phyloP scores from a whole-genome alignment of 2,329 filamentous ascomycete genomes.

The Alternaria incomplexa region DNA sequence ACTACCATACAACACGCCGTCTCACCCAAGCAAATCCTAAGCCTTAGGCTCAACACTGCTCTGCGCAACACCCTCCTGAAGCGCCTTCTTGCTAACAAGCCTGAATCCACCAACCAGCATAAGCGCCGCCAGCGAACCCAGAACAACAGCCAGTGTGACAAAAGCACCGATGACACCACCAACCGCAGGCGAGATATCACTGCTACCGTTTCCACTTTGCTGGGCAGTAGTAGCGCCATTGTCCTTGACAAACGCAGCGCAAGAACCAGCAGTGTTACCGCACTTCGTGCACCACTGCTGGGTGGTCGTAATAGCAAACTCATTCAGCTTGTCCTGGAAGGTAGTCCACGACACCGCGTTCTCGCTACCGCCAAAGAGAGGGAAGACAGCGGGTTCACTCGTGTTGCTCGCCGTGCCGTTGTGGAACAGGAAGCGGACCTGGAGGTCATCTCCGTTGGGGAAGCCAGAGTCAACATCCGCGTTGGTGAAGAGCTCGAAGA shows the following conservation, averaged over 20 bases:
- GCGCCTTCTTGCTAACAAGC: slow-evolving; percentile 62
- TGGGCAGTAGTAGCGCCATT: slow-evolving; percentile 6
- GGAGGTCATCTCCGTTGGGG: slow-evolving; percentile 57
- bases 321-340: slow-evolving; percentile 68
- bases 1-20: too few relatives aligned
- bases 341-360: slow-evolving; percentile 69
- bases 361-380: slow-evolving; percentile 64
- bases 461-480: slow-evolving; percentile 50
- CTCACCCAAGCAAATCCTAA: neutral
- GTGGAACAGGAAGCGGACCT: slow-evolving; percentile 67
- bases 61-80: slow-evolving; percentile 16
- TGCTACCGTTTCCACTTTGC: slow-evolving; percentile 37
- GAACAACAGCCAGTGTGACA: slow-evolving; percentile 69
- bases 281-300: slow-evolving; percentile 76
- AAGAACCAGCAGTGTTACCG: slow-evolving; percentile 72
- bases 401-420: slow-evolving; percentile 62
- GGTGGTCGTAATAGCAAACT: slow-evolving; percentile 70
- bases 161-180: slow-evolving; percentile 81
- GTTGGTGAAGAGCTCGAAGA: slow-evolving; percentile 72
- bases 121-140: slow-evolving; percentile 60
- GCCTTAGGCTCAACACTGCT: slow-evolving; percentile 16
- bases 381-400: slow-evolving; percentile 59
- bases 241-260: slow-evolving; percentile 57
- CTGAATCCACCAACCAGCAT: slow-evolving; percentile 64
- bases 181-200: slow-evolving; percentile 68